phyloP scores from a whole-genome alignment of 2,329 filamentous ascomycete genomes.

The Didymella sp. region DNA sequence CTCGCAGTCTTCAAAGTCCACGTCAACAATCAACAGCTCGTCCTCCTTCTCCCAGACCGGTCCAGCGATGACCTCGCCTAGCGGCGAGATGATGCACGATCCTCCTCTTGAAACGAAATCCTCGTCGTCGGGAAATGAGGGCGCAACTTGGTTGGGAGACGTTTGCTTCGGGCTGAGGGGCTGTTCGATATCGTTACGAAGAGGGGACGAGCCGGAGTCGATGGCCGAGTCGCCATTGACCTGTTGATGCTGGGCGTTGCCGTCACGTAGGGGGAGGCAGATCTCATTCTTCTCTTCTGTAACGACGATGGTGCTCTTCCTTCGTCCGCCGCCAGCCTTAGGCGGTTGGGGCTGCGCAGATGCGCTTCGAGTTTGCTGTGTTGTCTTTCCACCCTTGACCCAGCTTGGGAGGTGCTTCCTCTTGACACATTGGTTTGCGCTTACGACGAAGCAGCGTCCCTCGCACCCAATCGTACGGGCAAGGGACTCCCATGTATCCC shows the following conservation, averaged over 20 bases:
- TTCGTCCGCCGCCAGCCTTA: slow-evolving; percentile 29
- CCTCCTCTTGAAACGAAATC: slow-evolving; percentile 75
- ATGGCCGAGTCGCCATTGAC: slow-evolving; percentile 33
- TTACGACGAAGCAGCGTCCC: slow-evolving; percentile 84
- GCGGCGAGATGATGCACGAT: slow-evolving; percentile 79
- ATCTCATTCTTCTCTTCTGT: slow-evolving; percentile 57
- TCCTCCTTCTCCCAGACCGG: slow-evolving; percentile 82
- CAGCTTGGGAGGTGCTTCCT: slow-evolving; percentile 64
- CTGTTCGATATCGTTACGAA: slow-evolving; percentile 23
- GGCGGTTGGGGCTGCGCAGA: slow-evolving; percentile 3
- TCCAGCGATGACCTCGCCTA: slow-evolving; percentile 79
- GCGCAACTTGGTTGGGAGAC: slow-evolving; percentile 13
- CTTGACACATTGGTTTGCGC: slow-evolving; percentile 80
- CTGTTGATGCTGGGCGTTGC: slow-evolving; percentile 15
- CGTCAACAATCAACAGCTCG: slow-evolving; percentile 71
- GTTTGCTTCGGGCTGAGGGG: slow-evolving; percentile 26
- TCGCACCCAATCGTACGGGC: slow-evolving; percentile 84
- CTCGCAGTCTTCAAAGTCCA: slow-evolving; percentile 88
- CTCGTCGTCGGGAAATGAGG: slow-evolving; percentile 36
- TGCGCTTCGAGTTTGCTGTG: neutral
- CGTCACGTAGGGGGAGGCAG: slow-evolving; percentile 48
- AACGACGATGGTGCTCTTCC: slow-evolving; percentile 51
- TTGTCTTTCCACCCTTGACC: slow-evolving; percentile 52
- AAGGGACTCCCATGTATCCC: slow-evolving; percentile 82
- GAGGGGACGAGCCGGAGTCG: slow-evolving; percentile 26